phyloP scores from a whole-genome alignment of 305 asterid genomes.

The Solanum hybrid region DNA sequence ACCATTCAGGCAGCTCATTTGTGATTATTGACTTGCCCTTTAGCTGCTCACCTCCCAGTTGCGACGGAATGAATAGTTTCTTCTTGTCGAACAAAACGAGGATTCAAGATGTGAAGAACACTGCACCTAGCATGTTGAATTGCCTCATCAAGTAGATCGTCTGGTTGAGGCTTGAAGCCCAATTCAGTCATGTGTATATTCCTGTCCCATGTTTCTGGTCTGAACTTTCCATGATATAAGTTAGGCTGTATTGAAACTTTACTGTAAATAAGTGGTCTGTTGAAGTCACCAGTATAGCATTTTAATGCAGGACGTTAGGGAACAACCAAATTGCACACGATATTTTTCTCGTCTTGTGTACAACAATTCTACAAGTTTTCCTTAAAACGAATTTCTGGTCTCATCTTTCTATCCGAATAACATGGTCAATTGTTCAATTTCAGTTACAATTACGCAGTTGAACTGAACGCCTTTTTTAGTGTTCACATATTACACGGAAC shows the following conservation, averaged over 20 bases:
- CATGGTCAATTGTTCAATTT: neutral
- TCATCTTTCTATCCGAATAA: neutral
- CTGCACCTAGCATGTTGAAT: neutral
- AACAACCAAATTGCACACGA: neutral
- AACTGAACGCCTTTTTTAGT: neutral
- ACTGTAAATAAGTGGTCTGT: neutral
- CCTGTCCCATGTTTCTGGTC: neutral
- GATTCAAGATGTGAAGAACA: neutral
- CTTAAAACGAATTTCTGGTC: neutral
- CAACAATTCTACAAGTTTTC: neutral
- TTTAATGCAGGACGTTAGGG: neutral
- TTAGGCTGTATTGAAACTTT: neutral
- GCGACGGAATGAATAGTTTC: neutral
- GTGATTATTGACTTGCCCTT: slow-evolving; percentile 9
- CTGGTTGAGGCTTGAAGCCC: neutral
- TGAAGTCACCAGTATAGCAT: neutral
- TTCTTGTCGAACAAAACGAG: neutral
- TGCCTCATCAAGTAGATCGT: neutral
- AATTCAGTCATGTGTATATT: neutral
- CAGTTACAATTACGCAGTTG: neutral
- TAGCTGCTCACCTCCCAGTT: neutral
- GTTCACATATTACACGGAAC: neutral
- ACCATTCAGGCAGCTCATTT: slow-evolving; percentile 33
- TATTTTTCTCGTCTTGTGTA: neutral
- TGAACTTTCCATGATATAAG: neutral